Conservation (phyloP, 2,329 filamentous ascomycete genomes). For the Epichloe festucae region DNA sequence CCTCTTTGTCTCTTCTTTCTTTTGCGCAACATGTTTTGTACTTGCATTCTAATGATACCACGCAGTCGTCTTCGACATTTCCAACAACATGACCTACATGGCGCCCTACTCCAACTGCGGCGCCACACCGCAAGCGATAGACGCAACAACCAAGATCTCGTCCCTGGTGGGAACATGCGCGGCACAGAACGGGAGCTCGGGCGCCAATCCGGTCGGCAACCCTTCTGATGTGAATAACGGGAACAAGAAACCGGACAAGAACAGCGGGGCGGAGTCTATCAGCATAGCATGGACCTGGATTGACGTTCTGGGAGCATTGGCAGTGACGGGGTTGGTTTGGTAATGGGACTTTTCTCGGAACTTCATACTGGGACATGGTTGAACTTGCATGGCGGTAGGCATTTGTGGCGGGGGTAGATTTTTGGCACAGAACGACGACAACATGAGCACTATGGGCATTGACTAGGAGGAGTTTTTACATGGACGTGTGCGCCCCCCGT, state of each 20-base stretch:
- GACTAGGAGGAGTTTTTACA: too few species aligned
- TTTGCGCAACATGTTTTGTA: too few species aligned
- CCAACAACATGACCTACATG: constrained; percentile 33
- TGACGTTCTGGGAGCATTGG: background rate
- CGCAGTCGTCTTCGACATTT: constrained; percentile 38
- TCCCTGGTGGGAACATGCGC: constrained; percentile 9
- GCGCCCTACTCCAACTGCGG: constrained; percentile 40
- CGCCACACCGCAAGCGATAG: constrained; percentile 10
- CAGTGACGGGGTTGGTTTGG: background rate
- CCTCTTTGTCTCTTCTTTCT: too few species aligned
- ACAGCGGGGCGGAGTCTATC: background rate
- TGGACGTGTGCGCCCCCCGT: too few species aligned
- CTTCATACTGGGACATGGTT: background rate
- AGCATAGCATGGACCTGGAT: background rate
- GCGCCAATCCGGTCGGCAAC: background rate
- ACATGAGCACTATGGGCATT: too few species aligned
- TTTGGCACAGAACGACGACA: too few species aligned
- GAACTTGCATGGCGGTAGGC: too few species aligned
- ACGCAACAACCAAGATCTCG: constrained; percentile 5
- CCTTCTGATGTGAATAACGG: background rate
- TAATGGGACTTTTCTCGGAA: background rate
- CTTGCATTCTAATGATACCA: too few species aligned
- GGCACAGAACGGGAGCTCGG: background rate
- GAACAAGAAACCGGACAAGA: background rate
- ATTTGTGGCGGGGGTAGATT: too few species aligned